Evolutionary conservation across 108 stramenopile species (phyloP), one percentile per base, ranked within the genome.

Genomic region (Cyclotella sp.): DNA sequence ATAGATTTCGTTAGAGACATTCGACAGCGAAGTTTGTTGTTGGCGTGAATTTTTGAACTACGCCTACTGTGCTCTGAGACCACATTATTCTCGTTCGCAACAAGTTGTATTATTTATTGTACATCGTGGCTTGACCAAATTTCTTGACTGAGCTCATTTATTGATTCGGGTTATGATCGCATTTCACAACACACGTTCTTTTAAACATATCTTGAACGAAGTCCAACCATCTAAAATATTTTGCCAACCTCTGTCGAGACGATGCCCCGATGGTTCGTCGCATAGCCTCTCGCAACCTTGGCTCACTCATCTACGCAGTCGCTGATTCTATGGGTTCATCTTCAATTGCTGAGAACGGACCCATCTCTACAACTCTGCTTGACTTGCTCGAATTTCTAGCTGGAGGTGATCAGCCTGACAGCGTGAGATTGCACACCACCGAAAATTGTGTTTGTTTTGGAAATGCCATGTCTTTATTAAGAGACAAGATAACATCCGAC

Each of bases 181-280:
- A 34, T 34, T 6, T 34, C 34, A 34, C 34, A 34, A 2, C 34
- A 34, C 34, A 34, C 6, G 34, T 34, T 34, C 34, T 34, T n/a
- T n/a, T 34, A 34, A 34, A 7, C n/a, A 1, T 9, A n/a, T 10
- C 27, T 24, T 24, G 13, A 14, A 75, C 54, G 58, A 86, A 86
- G 65, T 34, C 79, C 40, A 75, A 77, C 16, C 82, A 81, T 70
- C 39, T 93, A 59, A 30, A 72, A 42, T 70, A 88, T 58, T 97
- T 93, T 83, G 85, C 85, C 10, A 68, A 76, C 22, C 85, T 99
- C 0, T 96, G 96, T 77, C 81, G 77, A 19, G 98, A 99, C 73
- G 97, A 96, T 73, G 96, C 97, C 21, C 97, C 98, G 47, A 98
- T 97, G 97, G 98, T 98, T 22, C 87, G 97, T 16, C 71, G 96